Evolutionary conservation across 2,329 filamentous ascomycete genomes (phyloP), one percentile per base, ranked within the genome.

Genomic region (Pseudogymnoascus pannorum): DNA sequence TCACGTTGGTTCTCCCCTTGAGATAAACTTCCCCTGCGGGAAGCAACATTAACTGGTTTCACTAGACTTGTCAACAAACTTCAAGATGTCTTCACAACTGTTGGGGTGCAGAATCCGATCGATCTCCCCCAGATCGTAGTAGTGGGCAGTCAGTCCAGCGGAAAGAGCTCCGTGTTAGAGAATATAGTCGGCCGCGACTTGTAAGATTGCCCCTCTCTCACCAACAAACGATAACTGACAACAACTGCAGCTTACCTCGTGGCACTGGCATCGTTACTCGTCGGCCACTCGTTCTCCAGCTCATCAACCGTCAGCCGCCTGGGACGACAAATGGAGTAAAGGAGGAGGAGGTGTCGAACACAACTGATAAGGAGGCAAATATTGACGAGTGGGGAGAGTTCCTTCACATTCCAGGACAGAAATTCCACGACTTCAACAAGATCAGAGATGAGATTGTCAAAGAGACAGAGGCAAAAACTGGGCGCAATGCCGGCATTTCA

Each of bases 121-220:
- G 94, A 99, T 80, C 79, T 99, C 66, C 94, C 94, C 61, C 94
- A 99, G 80, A 99, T 99, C 75, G 93, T 89, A 69, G 94, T 99
- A 68, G 94, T 99, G 62, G 94, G 94, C 72, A 97, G 92, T 76
- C 94, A 99, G 80, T 99, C 94, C 18, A 97, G 93, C 76, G 94
- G 94, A 78, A 99, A 99, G 87, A 97, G 92, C 82, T 99, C 94
- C 16, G 94, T 99, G 69, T 78, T 99, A 72, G 94, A 99, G 78
- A 99, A 99, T 73, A 99, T 99, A 72, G 94, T 99, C 62, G 94
- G 94, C 63, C 86, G 94, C 81, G 94, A 99, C 79, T 99, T 99
- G 93, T 97, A 82, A 79, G 91, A 82, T 62, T 60, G 59, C 62
- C 62, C 66, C 65, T 64, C 61, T 51, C 60, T 58, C 61, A 42